Evolutionary conservation across 2,329 filamentous ascomycete species (phyloP), one percentile per base, ranked within the genome.

Genomic region (Epichloe gansuensis): DNA sequence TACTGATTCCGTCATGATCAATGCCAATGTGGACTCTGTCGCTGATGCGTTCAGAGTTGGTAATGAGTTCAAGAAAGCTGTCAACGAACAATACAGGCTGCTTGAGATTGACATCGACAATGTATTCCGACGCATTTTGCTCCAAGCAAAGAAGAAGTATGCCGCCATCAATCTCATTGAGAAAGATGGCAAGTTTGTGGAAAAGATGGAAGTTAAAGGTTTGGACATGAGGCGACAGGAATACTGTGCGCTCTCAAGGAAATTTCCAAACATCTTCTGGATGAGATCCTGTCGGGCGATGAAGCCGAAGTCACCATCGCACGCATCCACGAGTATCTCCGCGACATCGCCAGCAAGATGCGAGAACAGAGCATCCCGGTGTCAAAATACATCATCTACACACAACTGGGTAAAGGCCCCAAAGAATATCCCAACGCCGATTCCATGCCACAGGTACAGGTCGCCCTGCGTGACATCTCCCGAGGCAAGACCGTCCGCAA

Each of bases 1-100:
- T 70, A 98, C 93, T 12, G 93, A 98, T 70, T 98, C 93, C 8
- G 93, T 98, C 71, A 98, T 98, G 93, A 97, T 98, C 75, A 98
- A 98, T 65, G 95, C 93, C 57, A 97, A 97, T 64, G 90, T 93
- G 52, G 88, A 96, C 69, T 95, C 87, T 59, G 86, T 97, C 34
- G 82, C 87, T 35, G 90, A 95, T 62, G 93, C 93, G 2, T 74
- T 96, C 61, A 91, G 87, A 64, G 86, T 98, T 50, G 94, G 93
- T 53, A 84, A 89, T 45, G 89, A 97, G 57, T 97, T 98, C 77
- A 97, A 96, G 72, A 85, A 83, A 61, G 82, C 88, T 25, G 93
- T 98, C 70, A 98, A 98, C 65, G 88, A 95, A 61, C 83, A 86
- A 56, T 98, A 98, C 69, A 86, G 78, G 62, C 78, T 96, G 50